Base-by-base conservation (phyloP, 169 alveolate genomes). In the Hammondia hammondi region DNA sequence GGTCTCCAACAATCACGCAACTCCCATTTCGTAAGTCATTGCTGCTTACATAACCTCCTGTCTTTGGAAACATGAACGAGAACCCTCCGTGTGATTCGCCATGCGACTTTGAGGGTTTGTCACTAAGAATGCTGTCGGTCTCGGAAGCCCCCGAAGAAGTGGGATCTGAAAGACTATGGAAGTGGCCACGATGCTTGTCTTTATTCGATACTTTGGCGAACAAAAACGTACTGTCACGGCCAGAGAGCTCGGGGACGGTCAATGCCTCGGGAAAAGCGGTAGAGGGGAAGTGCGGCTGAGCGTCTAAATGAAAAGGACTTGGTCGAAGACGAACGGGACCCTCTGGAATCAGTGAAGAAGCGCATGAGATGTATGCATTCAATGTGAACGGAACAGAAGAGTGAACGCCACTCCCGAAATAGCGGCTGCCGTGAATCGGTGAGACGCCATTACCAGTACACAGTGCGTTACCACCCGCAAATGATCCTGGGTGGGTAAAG, bases 1-100 rank as follows among this genome's bases (percentile, higher is more conserved):
- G 90, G 70, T 24, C 70, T 29, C 70, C 70, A 7, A 82, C 70
- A 12, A 82, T 46, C 29, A 82, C 90, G 72, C 90, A 82, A 29
- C 90, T 82, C 19, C 90, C 90, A n/a, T 82, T 82, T 27, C 90
- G 90, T 46, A 82, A 0, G 70, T 82, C 90, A 43, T 82, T 82
- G 90, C 90, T 82, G 70, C 90, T 82, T 0, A 82, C 90, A 39
- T 43, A 39, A 21, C 90, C 90, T 27, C 90, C 90, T 43, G 71
- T 46, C 37, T 82, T 82, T 35, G 90, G 90, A 39, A 82, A 82
- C 37, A 48, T 45, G 35, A 82, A 82, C 24, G 61, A 43, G 43
- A 82, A 82, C 7, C 90, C 90, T 43, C 72, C 90, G 48, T 77
- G 87, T 43, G 87, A 29, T 24, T 77, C 87, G 12, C 77, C 77